phyloP scores from a whole-genome alignment of 805 yeast genomes.

The Priceomyces medius region DNA sequence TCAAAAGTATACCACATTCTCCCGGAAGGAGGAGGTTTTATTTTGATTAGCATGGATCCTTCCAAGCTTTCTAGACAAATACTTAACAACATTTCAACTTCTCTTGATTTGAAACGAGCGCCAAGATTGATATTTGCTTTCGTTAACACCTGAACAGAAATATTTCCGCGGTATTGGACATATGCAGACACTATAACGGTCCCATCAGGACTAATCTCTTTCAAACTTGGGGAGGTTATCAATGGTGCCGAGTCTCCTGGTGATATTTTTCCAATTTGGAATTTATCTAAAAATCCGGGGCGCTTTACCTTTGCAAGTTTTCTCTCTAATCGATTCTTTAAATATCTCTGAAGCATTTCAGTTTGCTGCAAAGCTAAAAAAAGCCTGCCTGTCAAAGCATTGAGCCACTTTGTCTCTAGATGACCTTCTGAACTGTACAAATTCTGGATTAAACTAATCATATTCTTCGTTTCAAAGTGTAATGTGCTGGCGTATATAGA shows the following conservation, averaged over 20 bases:
- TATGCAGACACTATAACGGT: conserved; percentile 59
- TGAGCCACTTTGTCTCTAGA: conserved; percentile 83
- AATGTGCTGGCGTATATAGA: conserved; percentile 66
- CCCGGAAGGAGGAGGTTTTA: conserved; percentile 89
- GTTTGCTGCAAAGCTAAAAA: conserved; percentile 78
- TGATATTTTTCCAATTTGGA: conserved; percentile 66
- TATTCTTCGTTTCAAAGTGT: conserved; percentile 68
- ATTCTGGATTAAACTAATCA: conserved; percentile 70
- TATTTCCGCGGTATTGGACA: conserved; percentile 71
- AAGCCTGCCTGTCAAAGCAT: conserved; percentile 80
- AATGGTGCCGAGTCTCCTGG: conserved; percentile 83
- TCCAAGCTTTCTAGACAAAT: conserved; percentile 65
- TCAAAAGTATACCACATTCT: conserved; percentile 90
- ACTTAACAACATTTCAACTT: conserved; percentile 70
- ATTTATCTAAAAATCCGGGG: conserved; percentile 86
- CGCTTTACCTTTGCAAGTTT: conserved; percentile 77
- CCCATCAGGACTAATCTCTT: conserved; percentile 79
- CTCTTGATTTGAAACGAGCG: conserved; percentile 68
- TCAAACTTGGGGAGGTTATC: conserved; percentile 67
- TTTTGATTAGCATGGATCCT: conserved; percentile 66
- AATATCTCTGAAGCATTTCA: conserved; percentile 54
- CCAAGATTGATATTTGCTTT: conserved; percentile 76
- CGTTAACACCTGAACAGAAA: conserved; percentile 76
- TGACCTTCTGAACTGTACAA: conserved; percentile 83
- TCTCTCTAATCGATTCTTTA: conserved; percentile 60